A percentile compares a stretch with the other conserved stretches of the same genome.
Conservation (phyloP, 257 asterid species). For the Orobanche coerulescens region DNA sequence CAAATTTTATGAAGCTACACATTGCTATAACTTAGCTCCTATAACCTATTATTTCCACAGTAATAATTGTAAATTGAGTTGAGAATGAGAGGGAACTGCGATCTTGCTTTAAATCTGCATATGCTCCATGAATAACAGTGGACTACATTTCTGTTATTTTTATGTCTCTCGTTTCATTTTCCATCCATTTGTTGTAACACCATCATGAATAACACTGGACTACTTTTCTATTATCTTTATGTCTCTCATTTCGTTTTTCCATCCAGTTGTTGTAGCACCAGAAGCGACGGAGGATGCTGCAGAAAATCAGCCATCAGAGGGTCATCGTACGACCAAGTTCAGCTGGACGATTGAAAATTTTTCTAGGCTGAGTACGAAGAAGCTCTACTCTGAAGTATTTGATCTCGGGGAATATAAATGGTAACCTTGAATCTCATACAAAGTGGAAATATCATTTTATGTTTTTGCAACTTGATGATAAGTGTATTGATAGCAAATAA, state of each 20-base stretch:
- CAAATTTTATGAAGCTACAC: neutral
- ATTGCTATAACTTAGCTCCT: neutral
- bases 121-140: constrained; percentile 10
- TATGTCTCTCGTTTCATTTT: neutral
- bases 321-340: constrained; percentile 33
- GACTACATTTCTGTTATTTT: too few species aligned
- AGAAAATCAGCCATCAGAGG: constrained; percentile 29
- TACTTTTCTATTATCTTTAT: neutral
- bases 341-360: constrained; percentile 46
- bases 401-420: constrained; percentile 42
- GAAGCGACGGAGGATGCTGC: constrained; percentile 22
- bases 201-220: neutral
- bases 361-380: constrained; percentile 35
- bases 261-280: constrained; percentile 20
- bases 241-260: neutral
- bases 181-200: too few species aligned
- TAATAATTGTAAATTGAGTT: neutral
- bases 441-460: constrained; percentile 2
- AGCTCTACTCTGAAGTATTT: constrained; percentile 44
- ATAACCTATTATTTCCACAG: neutral
- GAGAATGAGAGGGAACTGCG: neutral
- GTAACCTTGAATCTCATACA: constrained; percentile 24
- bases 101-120: neutral
- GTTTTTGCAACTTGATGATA: constrained; percentile 8
- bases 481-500: neutral